These are phyloP conservation scores for Bacterosira constricta DNA, from an alignment of 108 stramenopile species.

Conservation along the genomic window DNA sequence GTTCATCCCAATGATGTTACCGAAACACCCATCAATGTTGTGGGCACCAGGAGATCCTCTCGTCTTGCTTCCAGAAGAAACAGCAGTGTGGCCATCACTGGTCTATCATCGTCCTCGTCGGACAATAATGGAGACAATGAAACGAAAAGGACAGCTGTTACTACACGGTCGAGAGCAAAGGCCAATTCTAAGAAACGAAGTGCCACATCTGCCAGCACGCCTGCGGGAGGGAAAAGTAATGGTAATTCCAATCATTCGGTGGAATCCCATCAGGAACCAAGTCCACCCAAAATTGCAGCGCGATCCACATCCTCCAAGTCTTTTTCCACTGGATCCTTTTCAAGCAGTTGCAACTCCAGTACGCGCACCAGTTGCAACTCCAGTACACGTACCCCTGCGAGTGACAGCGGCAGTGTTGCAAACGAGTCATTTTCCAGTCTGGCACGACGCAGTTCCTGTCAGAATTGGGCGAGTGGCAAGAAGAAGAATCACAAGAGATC, in stretches of 20 bases:
- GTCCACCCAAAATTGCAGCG: conserved; percentile 30
- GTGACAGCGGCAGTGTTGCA: not conserved
- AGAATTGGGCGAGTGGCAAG: too few relatives aligned
- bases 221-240: not conserved
- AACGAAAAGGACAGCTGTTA: not conserved
- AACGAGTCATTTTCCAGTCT: too few relatives aligned
- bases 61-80: conserved; percentile 1
- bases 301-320: not conserved
- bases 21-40: not conserved
- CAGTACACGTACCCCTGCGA: not conserved
- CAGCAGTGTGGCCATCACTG: not conserved
- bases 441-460: too few relatives aligned
- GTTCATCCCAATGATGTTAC: conserved; percentile 33
- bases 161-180: not conserved
- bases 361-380: not conserved
- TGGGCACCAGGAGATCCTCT: conserved; percentile 9
- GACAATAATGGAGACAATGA: not conserved
- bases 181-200: conserved; percentile 27
- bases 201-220: not conserved
- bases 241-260: too few relatives aligned
- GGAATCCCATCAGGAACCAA: conserved; percentile 10
- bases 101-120: conserved; percentile 6
- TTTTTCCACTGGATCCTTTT: not conserved
- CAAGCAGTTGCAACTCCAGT: not conserved
- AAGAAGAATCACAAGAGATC: not conserved